These are phyloP conservation scores for Mortierella sp. DNA, from an alignment of 371 early-diverging fungal genomes.

Conservation along the genomic window DNA sequence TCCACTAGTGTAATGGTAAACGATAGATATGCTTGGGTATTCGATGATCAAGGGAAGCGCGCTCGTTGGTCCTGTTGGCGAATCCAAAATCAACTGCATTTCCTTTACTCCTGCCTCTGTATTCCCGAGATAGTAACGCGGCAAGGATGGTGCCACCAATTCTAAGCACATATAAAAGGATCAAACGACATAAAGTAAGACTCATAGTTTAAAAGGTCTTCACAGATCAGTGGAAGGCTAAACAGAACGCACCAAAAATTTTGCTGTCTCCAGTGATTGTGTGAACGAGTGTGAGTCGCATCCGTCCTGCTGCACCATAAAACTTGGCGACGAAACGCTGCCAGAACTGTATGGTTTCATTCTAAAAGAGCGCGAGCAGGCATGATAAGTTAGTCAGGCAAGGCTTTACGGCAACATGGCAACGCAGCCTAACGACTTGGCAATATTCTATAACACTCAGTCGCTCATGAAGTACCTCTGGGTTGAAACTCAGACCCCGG, in stretches of 20 bases:
- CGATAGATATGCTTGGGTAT: slow-evolving; percentile 29
- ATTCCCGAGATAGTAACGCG: slow-evolving; percentile 33
- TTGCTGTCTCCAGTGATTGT: slow-evolving; percentile 28
- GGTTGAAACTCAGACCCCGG: slow-evolving; percentile 18
- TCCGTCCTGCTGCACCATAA: slow-evolving; percentile 22
- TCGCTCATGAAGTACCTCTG: slow-evolving; percentile 26
- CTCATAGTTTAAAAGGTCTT: background rate
- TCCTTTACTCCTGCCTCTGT: slow-evolving; percentile 35
- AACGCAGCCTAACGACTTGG: background rate
- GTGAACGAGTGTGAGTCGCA: slow-evolving; percentile 30
- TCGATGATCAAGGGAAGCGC: slow-evolving; percentile 29
- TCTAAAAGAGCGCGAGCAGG: slow-evolving; percentile 11
- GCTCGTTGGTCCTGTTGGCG: slow-evolving; percentile 2
- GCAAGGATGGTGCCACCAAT: slow-evolving; percentile 27
- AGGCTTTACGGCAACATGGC: background rate
- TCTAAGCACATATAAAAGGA: slow-evolving; percentile 18
- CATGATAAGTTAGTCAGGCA: background rate
- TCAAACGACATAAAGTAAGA: background rate
- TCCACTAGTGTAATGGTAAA: slow-evolving; percentile 38
- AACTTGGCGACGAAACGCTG: slow-evolving; percentile 25
- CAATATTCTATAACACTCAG: background rate
- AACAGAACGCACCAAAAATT: slow-evolving; percentile 32
- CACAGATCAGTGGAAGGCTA: background rate
- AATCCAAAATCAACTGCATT: slow-evolving; percentile 33
- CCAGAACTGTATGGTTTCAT: slow-evolving; percentile 27